Evolutionary conservation across 1,284 basidiomycete species (phyloP).

Genomic region (Sanghuangporus baumii): DNA sequence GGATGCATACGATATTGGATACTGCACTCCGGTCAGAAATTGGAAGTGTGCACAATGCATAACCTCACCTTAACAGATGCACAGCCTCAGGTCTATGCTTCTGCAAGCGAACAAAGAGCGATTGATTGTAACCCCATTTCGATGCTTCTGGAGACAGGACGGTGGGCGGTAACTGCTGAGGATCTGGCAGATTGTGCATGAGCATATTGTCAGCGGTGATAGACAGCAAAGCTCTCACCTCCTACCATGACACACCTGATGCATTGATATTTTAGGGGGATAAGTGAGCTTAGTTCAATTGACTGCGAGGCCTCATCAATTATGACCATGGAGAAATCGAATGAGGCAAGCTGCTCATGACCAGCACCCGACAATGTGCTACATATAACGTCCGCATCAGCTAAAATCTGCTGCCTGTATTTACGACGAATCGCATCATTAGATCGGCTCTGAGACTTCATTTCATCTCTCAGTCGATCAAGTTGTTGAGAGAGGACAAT

Average conservation of each 20-base stretch:
- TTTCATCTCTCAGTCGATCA: slow-evolving; percentile 77
- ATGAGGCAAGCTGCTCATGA: slow-evolving; percentile 78
- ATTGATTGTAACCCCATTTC: slow-evolving; percentile 81
- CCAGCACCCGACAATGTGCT: slow-evolving; percentile 91
- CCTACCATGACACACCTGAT: slow-evolving; percentile 92
- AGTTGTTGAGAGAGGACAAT: slow-evolving; percentile 63
- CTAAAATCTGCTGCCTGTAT: slow-evolving; percentile 71
- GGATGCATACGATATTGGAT: slow-evolving; percentile 99
- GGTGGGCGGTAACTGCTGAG: slow-evolving; percentile 95
- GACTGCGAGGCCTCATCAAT: slow-evolving; percentile 99
- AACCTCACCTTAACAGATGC: slow-evolving; percentile 78
- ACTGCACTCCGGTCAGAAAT: slow-evolving; percentile 33
- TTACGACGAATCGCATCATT: slow-evolving; percentile 75
- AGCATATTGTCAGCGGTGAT: neutral
- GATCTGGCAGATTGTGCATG: slow-evolving; percentile 50
- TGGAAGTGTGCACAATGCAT: neutral
- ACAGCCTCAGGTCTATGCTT: slow-evolving; percentile 74
- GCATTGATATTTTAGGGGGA: slow-evolving; percentile 89
- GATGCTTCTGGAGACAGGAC: slow-evolving; percentile 88
- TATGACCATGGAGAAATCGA: slow-evolving; percentile 94
- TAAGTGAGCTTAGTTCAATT: slow-evolving; percentile 93
- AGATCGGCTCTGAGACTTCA: slow-evolving; percentile 67
- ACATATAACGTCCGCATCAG: slow-evolving; percentile 91
- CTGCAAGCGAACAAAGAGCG: slow-evolving; percentile 91
- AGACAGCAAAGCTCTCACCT: slow-evolving; percentile 39